phyloP scores from a whole-genome alignment of 257 asterid species.

The Anisodus acutangulus region DNA sequence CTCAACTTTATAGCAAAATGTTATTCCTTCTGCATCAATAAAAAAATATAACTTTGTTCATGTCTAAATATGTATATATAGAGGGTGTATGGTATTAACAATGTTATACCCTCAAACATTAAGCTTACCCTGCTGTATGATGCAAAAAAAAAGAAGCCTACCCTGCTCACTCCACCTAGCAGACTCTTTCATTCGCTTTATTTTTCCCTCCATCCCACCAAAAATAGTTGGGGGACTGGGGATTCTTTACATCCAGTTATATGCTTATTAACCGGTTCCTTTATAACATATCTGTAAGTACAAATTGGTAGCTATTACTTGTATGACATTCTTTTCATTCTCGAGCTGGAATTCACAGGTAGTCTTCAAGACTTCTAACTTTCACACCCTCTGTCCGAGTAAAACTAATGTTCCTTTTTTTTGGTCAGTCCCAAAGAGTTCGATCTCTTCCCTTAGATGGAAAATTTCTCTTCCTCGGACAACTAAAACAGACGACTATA shows the following conservation, averaged over 20 bases:
- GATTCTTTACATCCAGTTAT: not conserved
- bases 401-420: conserved; percentile 3
- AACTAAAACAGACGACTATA: not conserved
- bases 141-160: too few relatives aligned
- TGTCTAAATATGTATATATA: too few relatives aligned
- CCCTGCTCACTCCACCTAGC: too few relatives aligned
- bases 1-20: too few relatives aligned
- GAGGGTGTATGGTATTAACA: too few relatives aligned
- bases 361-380: not conserved
- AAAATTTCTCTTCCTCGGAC: not conserved
- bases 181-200: not conserved
- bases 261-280: not conserved
- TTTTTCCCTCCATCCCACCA: conserved; percentile 7
- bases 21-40: too few relatives aligned
- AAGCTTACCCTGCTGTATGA: too few relatives aligned
- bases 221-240: not conserved
- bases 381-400: not conserved
- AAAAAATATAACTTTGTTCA: too few relatives aligned
- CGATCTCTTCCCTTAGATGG: not conserved
- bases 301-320: not conserved
- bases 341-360: not conserved
- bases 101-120: too few relatives aligned
- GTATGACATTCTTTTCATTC: not conserved
- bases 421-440: conserved; percentile 9
- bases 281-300: not conserved